Percentiles rank a stretch among this genome's conserved stretches.
Evolutionary conservation across 805 yeast species (phyloP).

Genomic region (Candida krabiensis): DNA sequence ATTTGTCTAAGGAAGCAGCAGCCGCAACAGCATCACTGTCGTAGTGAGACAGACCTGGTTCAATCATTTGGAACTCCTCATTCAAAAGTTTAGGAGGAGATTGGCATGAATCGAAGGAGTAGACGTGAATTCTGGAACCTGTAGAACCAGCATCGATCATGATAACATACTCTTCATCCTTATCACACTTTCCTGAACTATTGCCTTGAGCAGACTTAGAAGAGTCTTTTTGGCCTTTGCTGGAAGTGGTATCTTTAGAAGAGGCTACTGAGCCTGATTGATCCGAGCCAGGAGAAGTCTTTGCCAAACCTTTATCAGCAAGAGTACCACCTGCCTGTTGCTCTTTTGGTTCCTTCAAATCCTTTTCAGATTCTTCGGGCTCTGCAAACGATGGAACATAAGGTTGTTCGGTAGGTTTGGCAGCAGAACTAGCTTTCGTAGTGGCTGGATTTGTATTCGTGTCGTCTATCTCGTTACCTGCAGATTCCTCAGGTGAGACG

Average conservation of each 20-base stretch:
- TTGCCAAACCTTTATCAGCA: constrained; percentile 16
- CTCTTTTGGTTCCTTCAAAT: constrained; percentile 7
- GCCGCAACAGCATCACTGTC: constrained; percentile 82
- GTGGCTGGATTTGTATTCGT: no score
- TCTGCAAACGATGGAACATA: no score
- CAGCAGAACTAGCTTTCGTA: no score
- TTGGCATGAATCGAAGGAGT: constrained; percentile 83
- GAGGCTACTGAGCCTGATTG: neutral
- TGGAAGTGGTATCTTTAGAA: constrained; percentile 2
- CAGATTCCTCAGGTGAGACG: no score
- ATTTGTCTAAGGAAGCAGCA: constrained; percentile 84
- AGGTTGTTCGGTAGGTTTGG: no score
- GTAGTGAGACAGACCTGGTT: constrained; percentile 89
- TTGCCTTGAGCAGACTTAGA: constrained; percentile 15
- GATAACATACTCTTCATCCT: constrained; percentile 67
- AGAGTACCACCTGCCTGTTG: constrained; percentile 26
- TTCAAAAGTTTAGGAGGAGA: constrained; percentile 78
- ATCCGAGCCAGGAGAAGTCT: constrained; percentile 4
- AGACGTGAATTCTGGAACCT: constrained; percentile 94
- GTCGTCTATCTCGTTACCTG: no score
- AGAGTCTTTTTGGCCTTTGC: constrained; percentile 14
- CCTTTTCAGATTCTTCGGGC: constrained; percentile 10
- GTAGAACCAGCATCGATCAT: constrained; percentile 99
- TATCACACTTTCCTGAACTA: constrained; percentile 34
- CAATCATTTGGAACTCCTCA: constrained; percentile 84